These are phyloP conservation scores for Coemansia guatemalensis DNA, from an alignment of 192 early-diverging fungal genomes.

Conservation along the genomic window DNA sequence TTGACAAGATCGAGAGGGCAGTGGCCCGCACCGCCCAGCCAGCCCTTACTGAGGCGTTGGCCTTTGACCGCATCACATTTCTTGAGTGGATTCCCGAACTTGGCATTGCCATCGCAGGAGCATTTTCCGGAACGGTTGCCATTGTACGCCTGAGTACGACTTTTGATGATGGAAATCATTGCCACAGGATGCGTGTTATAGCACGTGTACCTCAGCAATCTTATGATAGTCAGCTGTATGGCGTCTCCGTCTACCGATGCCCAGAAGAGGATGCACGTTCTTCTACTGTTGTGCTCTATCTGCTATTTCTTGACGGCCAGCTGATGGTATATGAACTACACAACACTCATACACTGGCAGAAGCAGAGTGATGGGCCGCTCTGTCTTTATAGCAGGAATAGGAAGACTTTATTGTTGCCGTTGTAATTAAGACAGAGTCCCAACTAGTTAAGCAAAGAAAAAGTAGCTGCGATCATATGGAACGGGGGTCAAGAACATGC, in stretches of 20 bases:
- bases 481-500: constrained; percentile 30
- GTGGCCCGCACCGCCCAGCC: constrained; percentile 16
- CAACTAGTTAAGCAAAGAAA: not conserved
- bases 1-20: constrained; percentile 24
- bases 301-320: constrained; percentile 26
- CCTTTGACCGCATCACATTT: constrained; percentile 46
- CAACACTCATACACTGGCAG: not conserved
- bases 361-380: not conserved
- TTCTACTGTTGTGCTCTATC: constrained; percentile 13
- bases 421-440: not conserved
- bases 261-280: constrained; percentile 11
- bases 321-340: constrained; percentile 33
- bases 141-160: constrained; percentile 13
- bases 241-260: constrained; percentile 27
- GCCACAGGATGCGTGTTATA: constrained; percentile 15
- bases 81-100: constrained; percentile 49
- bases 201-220: constrained; percentile 18
- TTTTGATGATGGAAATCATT: not conserved
- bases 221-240: constrained; percentile 28
- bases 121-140: constrained; percentile 26
- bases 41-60: constrained; percentile 1
- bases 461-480: constrained; percentile 4
- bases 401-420: not conserved
- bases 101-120: constrained; percentile 25
- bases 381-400: not conserved